Percentiles rank a stretch among this genome's conserved stretches.
Evolutionary conservation across 768 basidiomycete genomes (phyloP).

Genomic region (Rickenella mellea): DNA sequence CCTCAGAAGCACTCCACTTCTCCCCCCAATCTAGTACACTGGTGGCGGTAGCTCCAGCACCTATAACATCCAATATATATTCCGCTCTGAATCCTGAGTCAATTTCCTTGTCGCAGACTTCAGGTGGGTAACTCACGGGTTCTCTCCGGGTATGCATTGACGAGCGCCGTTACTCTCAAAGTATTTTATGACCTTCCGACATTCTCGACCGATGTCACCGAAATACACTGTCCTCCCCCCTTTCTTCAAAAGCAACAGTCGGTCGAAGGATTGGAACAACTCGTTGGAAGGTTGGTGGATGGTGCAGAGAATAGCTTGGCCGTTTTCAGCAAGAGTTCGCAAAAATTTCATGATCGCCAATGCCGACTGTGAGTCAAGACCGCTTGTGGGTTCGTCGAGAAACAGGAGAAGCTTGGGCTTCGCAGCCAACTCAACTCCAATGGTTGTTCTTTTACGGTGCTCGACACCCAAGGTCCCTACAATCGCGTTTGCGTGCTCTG

Average conservation of each 20-base stretch:
- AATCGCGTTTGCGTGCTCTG: slow-evolving; percentile 34
- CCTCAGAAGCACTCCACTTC: slow-evolving; percentile 21
- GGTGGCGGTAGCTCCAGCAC: slow-evolving; percentile 26
- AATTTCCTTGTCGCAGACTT: background rate
- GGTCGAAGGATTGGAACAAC: slow-evolving; percentile 44
- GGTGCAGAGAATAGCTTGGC: slow-evolving; percentile 51
- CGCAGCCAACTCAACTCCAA: slow-evolving; percentile 37
- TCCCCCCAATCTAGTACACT: slow-evolving; percentile 27
- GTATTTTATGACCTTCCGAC: slow-evolving; percentile 62
- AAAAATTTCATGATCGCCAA: slow-evolving; percentile 40
- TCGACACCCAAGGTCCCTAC: slow-evolving; percentile 24
- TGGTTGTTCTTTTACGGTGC: slow-evolving; percentile 33
- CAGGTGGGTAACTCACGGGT: slow-evolving; percentile 38
- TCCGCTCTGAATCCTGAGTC: background rate
- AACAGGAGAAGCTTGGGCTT: slow-evolving; percentile 58
- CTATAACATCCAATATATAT: slow-evolving; percentile 24
- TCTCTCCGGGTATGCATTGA: slow-evolving; percentile 53
- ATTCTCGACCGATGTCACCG: slow-evolving; percentile 57
- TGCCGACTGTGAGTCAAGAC: slow-evolving; percentile 43
- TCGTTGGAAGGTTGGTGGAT: slow-evolving; percentile 38
- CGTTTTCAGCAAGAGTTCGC: slow-evolving; percentile 41
- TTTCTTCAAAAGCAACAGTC: slow-evolving; percentile 36
- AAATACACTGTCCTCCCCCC: slow-evolving; percentile 64
- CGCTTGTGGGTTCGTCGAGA: slow-evolving; percentile 53
- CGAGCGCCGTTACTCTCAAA: slow-evolving; percentile 64